These are phyloP conservation scores for Tricladium varicosporioides DNA, from an alignment of 2,329 filamentous ascomycete species.

Conservation along the genomic window DNA sequence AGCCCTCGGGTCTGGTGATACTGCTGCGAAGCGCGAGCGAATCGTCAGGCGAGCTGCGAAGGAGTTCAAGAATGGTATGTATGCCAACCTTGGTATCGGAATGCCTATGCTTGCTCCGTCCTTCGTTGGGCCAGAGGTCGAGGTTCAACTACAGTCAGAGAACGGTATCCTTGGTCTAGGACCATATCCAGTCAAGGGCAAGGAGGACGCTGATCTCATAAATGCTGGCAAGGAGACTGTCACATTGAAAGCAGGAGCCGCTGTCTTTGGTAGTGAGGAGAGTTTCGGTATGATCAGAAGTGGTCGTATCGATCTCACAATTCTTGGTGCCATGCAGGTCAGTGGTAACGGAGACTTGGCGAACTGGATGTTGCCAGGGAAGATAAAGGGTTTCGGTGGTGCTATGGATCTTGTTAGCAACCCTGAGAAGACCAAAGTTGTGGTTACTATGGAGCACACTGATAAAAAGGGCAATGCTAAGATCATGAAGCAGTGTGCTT, in stretches of 20 bases:
- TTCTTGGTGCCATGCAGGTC: conserved; percentile 89
- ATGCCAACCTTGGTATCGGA: conserved; percentile 87
- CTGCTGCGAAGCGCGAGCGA: conserved; percentile 69
- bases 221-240: conserved; percentile 94
- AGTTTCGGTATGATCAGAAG: conserved; percentile 91
- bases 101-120: conserved; percentile 91
- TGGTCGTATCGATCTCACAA: conserved; percentile 83
- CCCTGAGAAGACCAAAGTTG: conserved; percentile 83
- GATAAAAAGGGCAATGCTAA: conserved; percentile 94
- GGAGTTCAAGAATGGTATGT: conserved; percentile 95
- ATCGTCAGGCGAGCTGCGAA: conserved; percentile 84
- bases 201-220: conserved; percentile 84
- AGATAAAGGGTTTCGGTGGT: conserved; percentile 83
- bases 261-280: conserved; percentile 83
- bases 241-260: conserved; percentile 74
- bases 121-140: conserved; percentile 75
- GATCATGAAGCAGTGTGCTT: conserved; percentile 92
- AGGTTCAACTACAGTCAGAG: conserved; percentile 79
- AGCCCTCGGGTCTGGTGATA: conserved; percentile 34
- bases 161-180: conserved; percentile 77
- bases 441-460: conserved; percentile 94
- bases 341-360: conserved; percentile 61
- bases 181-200: conserved; percentile 68
- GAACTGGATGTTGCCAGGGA: conserved; percentile 90
- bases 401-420: conserved; percentile 94